These are phyloP conservation scores for Carex kokanica DNA, from an alignment of 176 grass and related monocot genomes.

Conservation along the genomic window DNA sequence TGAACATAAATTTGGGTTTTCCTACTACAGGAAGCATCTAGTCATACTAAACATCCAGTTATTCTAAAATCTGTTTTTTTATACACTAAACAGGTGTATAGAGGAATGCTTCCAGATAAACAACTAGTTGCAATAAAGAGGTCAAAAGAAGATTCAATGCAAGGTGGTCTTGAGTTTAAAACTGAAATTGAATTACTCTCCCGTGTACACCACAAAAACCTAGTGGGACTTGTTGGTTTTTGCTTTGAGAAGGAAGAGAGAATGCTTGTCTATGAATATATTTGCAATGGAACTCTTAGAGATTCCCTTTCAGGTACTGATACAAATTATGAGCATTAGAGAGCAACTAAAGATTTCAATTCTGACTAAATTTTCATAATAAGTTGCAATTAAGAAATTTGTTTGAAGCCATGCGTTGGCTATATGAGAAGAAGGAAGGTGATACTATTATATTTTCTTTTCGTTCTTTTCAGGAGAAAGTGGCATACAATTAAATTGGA, in stretches of 20 bases:
- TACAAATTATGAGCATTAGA: neutral
- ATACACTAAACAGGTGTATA: slow-evolving; percentile 60
- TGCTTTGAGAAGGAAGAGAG: slow-evolving; percentile 83
- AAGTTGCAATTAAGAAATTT: neutral
- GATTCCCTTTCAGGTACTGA: slow-evolving; percentile 71
- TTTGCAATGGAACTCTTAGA: slow-evolving; percentile 63
- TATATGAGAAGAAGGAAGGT: neutral
- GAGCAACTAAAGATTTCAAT: neutral
- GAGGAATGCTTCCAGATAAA: slow-evolving; percentile 60
- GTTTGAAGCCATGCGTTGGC: neutral
- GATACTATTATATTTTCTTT: neutral
- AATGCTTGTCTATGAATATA: slow-evolving; percentile 87
- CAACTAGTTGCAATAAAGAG: slow-evolving; percentile 82
- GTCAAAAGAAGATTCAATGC: slow-evolving; percentile 73
- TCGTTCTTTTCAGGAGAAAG: slow-evolving; percentile 42
- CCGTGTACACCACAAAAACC: slow-evolving; percentile 85
- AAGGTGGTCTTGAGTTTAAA: slow-evolving; percentile 86
- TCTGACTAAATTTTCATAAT: neutral
- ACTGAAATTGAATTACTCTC: slow-evolving; percentile 92
- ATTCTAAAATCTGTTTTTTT: neutral
- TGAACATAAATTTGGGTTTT: neutral
- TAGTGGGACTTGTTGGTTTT: slow-evolving; percentile 81
- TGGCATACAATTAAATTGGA: slow-evolving; percentile 74
- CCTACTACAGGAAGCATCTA: neutral
- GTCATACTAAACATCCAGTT: neutral